Conservation (phyloP, 352 stramenopile species). For the Globisporangium cystogenes region DNA sequence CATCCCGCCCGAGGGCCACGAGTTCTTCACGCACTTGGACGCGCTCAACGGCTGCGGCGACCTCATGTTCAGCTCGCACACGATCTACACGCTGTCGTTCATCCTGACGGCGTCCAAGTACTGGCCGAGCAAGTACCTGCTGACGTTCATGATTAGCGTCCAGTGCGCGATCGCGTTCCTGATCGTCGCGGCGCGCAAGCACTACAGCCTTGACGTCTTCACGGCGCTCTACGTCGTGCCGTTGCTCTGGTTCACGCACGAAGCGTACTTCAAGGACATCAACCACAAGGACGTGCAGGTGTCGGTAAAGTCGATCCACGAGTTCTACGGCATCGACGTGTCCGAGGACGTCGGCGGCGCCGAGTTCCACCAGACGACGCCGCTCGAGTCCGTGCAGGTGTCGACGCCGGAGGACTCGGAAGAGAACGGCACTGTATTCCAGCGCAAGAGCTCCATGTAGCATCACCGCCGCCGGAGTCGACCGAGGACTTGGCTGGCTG, state of each 20-base stretch:
- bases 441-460: slow-evolving; percentile 54
- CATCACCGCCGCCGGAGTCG: slow-evolving; percentile 14
- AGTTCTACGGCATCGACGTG: slow-evolving; percentile 56
- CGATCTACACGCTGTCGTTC: slow-evolving; percentile 88
- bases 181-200: slow-evolving; percentile 86
- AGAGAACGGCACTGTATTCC: slow-evolving; percentile 26
- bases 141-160: slow-evolving; percentile 64
- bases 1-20: slow-evolving; percentile 32
- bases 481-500: neutral
- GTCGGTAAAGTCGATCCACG: slow-evolving; percentile 48
- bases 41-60: slow-evolving; percentile 85
- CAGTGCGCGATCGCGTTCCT: slow-evolving; percentile 85
- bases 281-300: slow-evolving; percentile 72
- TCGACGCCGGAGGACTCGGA: slow-evolving; percentile 21
- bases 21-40: slow-evolving; percentile 73
- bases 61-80: slow-evolving; percentile 92
- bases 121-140: slow-evolving; percentile 76
- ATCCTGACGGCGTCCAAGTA: slow-evolving; percentile 85
- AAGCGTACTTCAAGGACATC: slow-evolving; percentile 79
- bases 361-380: slow-evolving; percentile 7
- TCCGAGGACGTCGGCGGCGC: slow-evolving; percentile 17
- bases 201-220: slow-evolving; percentile 90
- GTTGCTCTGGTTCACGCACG: slow-evolving; percentile 76
- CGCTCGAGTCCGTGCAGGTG: slow-evolving; percentile 18
- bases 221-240: slow-evolving; percentile 86